Conservation (phyloP, 176 grass and related monocot species). For the Bothriochloa decipiens region DNA sequence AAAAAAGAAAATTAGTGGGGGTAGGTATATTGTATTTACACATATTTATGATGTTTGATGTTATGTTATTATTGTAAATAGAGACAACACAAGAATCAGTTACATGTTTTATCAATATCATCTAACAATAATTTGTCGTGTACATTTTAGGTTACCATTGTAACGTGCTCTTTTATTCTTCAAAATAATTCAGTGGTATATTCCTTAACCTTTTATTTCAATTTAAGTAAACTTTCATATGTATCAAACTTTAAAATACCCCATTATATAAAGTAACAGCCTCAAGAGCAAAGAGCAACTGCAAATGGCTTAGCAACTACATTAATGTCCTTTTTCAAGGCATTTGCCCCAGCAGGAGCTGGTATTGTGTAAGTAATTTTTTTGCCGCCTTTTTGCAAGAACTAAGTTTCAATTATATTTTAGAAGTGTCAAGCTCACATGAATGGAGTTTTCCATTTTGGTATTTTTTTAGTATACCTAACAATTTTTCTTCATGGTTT, state of each 20-base stretch:
- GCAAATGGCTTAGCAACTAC: slow-evolving; percentile 64
- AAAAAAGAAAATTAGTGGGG: background rate
- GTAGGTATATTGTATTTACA: background rate
- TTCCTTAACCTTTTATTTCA: background rate
- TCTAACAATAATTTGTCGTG: background rate
- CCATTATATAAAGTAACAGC: slow-evolving; percentile 24
- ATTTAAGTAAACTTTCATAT: background rate
- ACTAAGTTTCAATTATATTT: background rate
- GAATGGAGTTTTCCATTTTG: background rate
- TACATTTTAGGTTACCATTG: slow-evolving; percentile 43
- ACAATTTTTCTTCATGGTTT: background rate
- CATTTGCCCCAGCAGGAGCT: slow-evolving; percentile 55
- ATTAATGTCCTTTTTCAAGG: slow-evolving; percentile 62
- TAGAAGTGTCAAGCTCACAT: background rate
- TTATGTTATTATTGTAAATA: background rate
- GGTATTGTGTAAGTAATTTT: slow-evolving; percentile 50
- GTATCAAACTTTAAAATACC: background rate
- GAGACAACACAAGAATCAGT: background rate
- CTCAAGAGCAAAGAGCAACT: slow-evolving; percentile 57
- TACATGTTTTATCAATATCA: background rate
- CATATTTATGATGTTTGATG: background rate
- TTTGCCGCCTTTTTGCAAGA: background rate
- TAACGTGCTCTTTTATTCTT: slow-evolving; percentile 49
- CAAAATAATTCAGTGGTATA: slow-evolving; percentile 64
- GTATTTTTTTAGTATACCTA: background rate